These are phyloP conservation scores for Rhizopus arrhizus DNA, from an alignment of 371 early-diverging fungal genomes.

Conservation along the genomic window DNA sequence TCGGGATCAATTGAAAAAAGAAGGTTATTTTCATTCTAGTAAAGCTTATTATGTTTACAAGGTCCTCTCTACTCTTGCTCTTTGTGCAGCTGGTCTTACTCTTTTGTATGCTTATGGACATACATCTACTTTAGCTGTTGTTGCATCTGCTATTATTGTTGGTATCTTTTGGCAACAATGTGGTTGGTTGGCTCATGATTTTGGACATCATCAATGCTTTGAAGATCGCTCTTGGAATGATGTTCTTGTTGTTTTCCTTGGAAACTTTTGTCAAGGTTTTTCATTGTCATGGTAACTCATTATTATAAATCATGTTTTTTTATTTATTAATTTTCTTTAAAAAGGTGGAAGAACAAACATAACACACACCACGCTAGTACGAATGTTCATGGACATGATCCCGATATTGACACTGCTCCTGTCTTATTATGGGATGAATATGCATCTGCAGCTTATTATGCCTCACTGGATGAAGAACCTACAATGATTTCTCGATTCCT, in stretches of 20 bases:
- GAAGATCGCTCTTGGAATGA: constrained; percentile 69
- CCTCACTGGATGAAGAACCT: constrained; percentile 52
- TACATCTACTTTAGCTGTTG: constrained; percentile 55
- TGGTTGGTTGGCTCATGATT: constrained; percentile 90
- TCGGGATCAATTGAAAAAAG: constrained; percentile 56
- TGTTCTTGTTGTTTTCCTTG: constrained; percentile 69
- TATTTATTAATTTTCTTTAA: constrained; percentile 23
- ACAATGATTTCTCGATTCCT: constrained; percentile 64
- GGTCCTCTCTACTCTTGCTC: constrained; percentile 59
- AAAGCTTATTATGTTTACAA: constrained; percentile 71
- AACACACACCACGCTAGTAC: constrained; percentile 87
- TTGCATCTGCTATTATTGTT: constrained; percentile 62
- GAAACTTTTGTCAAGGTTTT: constrained; percentile 81
- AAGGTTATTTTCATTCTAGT: constrained; percentile 71
- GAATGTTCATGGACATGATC: constrained; percentile 83
- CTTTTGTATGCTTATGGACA: constrained; percentile 60
- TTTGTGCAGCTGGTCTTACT: constrained; percentile 57
- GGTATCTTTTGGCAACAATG: constrained; percentile 88
- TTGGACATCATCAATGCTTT: constrained; percentile 85
- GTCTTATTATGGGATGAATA: constrained; percentile 84
- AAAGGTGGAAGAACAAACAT: constrained; percentile 89
- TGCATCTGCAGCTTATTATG: constrained; percentile 75
- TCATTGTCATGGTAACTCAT: constrained; percentile 62
- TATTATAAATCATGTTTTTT: not conserved
- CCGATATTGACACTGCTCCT: constrained; percentile 89